phyloP scores from a whole-genome alignment of 2,329 filamentous ascomycete species.

The Aspergillus sp. region DNA sequence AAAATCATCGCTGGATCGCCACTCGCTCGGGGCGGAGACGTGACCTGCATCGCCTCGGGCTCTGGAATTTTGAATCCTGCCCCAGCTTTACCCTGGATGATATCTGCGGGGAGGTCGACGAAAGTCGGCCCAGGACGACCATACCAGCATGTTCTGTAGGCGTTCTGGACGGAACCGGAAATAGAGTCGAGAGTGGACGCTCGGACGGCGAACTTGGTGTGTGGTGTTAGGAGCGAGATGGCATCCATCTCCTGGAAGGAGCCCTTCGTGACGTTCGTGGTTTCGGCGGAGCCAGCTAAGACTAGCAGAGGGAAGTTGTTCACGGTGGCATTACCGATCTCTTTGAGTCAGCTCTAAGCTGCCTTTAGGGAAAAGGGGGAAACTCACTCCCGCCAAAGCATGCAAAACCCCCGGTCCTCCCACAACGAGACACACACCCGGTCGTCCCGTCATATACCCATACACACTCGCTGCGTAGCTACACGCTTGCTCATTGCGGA shows the following conservation, averaged over 20 bases:
- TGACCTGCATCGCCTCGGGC: slow-evolving; percentile 24
- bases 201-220: slow-evolving; percentile 46
- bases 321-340: slow-evolving; percentile 44
- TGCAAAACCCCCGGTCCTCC: slow-evolving; percentile 52
- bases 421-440: slow-evolving; percentile 52
- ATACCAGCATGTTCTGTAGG: slow-evolving; percentile 48
- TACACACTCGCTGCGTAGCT: slow-evolving; percentile 52
- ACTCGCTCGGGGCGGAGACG: slow-evolving; percentile 36
- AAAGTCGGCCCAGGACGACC: slow-evolving; percentile 47
- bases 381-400: slow-evolving; percentile 47
- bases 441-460: slow-evolving; percentile 49
- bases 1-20: slow-evolving; percentile 38
- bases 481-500: slow-evolving; percentile 52
- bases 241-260: slow-evolving; percentile 53
- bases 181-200: slow-evolving; percentile 40
- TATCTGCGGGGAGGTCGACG: slow-evolving; percentile 49
- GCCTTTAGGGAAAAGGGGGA: slow-evolving; percentile 4
- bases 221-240: slow-evolving; percentile 44
- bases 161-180: slow-evolving; percentile 41
- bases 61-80: slow-evolving; percentile 15
- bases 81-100: slow-evolving; percentile 40
- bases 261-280: slow-evolving; percentile 44
- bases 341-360: neutral
- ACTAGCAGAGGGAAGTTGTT: slow-evolving; percentile 50
- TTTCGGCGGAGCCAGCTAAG: slow-evolving; percentile 48